phyloP scores from a whole-genome alignment of 768 basidiomycete genomes.

The Lyophyllum decastes region DNA sequence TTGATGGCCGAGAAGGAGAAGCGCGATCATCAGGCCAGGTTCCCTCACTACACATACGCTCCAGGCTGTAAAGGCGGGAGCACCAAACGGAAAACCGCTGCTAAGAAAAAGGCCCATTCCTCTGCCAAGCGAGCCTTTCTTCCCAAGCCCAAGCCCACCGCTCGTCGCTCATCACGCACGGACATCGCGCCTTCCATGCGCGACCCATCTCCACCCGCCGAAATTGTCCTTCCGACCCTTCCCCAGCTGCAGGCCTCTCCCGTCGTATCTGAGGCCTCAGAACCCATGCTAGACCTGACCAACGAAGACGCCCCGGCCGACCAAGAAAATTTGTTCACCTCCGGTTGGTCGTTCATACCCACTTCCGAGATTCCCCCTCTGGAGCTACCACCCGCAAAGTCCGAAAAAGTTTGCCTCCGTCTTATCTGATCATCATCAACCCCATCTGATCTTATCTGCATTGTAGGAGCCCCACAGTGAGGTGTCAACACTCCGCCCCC shows the following conservation, averaged over 20 bases:
- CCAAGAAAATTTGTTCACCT: background rate
- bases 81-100: conserved; percentile 12
- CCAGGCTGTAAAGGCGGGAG: conserved; percentile 18
- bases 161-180: background rate
- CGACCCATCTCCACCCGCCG: background rate
- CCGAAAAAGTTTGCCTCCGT: conserved; percentile 13
- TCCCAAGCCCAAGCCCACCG: background rate
- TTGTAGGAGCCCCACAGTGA: conserved; percentile 7
- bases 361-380: conserved; percentile 24
- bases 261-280: background rate
- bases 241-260: background rate
- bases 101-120: conserved; percentile 2
- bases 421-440: background rate
- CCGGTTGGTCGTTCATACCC: conserved; percentile 19
- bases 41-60: conserved; percentile 29
- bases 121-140: conserved; percentile 5
- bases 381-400: conserved; percentile 16
- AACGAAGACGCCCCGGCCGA: background rate
- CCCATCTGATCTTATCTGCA: background rate
- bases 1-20: conserved; percentile 26
- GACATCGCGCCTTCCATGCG: background rate
- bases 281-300: background rate
- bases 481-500: conserved; percentile 8
- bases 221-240: background rate
- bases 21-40: conserved; percentile 24